These are phyloP conservation scores for Beauveria sp. DNA, from an alignment of 2,329 filamentous ascomycete species.

Conservation along the genomic window DNA sequence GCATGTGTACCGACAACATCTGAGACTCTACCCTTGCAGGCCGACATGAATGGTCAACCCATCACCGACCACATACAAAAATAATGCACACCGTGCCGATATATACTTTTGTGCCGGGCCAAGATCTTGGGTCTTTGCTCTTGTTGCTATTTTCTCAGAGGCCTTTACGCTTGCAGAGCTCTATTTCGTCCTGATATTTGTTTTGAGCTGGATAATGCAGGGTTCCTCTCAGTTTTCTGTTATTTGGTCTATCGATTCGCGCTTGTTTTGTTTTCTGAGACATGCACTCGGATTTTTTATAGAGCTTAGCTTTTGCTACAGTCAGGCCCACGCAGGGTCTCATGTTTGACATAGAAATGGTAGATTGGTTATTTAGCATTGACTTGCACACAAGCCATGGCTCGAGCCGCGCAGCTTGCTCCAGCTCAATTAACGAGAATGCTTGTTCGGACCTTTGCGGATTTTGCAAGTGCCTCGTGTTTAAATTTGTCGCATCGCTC, in stretches of 20 bases:
- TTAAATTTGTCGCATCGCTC: background rate
- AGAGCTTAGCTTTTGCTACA: conserved; percentile 1
- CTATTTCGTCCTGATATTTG: background rate
- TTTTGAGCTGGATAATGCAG: background rate
- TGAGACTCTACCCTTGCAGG: background rate
- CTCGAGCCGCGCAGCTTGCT: background rate
- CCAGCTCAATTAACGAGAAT: background rate
- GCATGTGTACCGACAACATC: conserved; percentile 18
- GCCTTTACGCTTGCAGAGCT: background rate
- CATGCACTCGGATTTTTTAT: background rate
- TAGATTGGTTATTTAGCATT: background rate
- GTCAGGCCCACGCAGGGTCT: background rate
- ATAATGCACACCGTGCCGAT: background rate
- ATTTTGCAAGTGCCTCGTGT: background rate
- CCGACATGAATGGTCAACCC: background rate
- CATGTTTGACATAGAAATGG: background rate
- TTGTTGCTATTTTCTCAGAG: background rate
- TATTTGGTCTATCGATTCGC: background rate
- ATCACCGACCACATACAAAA: background rate
- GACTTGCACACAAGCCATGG: background rate
- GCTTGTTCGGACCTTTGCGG: background rate
- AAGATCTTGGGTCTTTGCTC: background rate
- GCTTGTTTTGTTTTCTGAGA: background rate
- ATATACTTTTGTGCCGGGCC: background rate
- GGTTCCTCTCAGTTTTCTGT: background rate